A percentile compares a stretch with the other conserved stretches of the same genome.
Conservation (phyloP, 2,329 filamentous ascomycete species). For the Aspergillus alliaceus region DNA sequence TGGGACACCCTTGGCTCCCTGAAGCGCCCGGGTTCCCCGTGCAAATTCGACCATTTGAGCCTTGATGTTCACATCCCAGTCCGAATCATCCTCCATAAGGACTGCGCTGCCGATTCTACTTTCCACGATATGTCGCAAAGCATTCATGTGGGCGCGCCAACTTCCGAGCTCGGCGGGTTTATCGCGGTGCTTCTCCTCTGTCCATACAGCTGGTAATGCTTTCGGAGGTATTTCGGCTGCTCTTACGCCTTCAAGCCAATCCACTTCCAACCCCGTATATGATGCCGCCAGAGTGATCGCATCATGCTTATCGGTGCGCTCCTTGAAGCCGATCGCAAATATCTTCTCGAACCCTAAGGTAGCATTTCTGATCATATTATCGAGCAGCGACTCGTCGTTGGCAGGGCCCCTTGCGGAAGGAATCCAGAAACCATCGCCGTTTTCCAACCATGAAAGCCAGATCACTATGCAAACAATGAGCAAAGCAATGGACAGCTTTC, state of each 20-base stretch:
- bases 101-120: not conserved
- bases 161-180: not conserved
- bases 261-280: not conserved
- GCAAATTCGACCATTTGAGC: constrained; percentile 1
- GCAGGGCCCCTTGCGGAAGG: not conserved
- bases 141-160: constrained; percentile 3
- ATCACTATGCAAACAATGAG: not conserved
- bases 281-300: not conserved
- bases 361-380: not conserved
- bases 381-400: not conserved
- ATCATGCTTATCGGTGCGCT: constrained; percentile 3
- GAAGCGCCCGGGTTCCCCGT: not conserved
- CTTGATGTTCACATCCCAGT: constrained; percentile 4
- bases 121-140: not conserved
- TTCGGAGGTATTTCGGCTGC: not conserved
- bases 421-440: not conserved
- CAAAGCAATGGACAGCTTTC: not conserved
- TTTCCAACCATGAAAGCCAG: not conserved
- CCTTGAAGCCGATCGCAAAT: constrained; percentile 1
- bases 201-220: not conserved
- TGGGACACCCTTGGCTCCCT: not conserved
- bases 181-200: not conserved
- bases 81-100: not conserved
- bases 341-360: constrained; percentile 2
- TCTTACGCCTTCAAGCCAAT: not conserved